phyloP scores from a whole-genome alignment of 306 rosid species.

The Luffa aegyptiaca region DNA sequence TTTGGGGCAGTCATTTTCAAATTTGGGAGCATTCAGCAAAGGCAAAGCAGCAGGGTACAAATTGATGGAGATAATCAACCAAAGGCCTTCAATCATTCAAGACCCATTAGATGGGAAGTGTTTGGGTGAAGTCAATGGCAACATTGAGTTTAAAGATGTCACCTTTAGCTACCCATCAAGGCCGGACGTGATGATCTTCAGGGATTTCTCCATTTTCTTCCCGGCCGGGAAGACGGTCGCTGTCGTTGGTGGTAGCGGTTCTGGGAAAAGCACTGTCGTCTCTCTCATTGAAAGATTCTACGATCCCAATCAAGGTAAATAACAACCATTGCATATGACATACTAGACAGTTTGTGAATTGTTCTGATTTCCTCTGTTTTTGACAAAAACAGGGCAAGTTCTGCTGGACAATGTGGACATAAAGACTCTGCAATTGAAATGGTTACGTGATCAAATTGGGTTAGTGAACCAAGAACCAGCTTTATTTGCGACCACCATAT shows the following conservation, averaged over 20 bases:
- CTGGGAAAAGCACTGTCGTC: conserved; percentile 96
- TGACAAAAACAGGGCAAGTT: conserved; percentile 61
- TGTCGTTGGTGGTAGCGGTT: conserved; percentile 96
- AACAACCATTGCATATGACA: neutral
- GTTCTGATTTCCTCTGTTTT: conserved; percentile 4
- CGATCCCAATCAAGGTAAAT: conserved; percentile 84
- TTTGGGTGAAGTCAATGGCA: conserved; percentile 61
- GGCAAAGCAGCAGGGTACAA: conserved; percentile 94
- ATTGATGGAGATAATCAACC: conserved; percentile 88
- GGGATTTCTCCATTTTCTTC: conserved; percentile 75
- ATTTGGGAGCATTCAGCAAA: conserved; percentile 94
- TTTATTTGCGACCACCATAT: conserved; percentile 87
- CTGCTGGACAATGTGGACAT: conserved; percentile 78
- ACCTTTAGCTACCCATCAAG: conserved; percentile 91
- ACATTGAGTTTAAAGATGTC: conserved; percentile 81
- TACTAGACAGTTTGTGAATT: neutral
- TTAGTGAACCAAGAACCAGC: conserved; percentile 99
- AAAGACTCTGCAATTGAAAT: conserved; percentile 63
- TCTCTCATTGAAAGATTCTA: conserved; percentile 93
- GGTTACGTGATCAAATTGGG: conserved; percentile 95
- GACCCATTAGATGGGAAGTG: conserved; percentile 63
- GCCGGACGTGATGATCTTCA: conserved; percentile 76
- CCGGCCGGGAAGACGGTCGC: conserved; percentile 95
- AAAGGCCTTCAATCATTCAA: conserved; percentile 71
- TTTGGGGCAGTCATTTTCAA: conserved; percentile 97